These are phyloP conservation scores for Artomyces pyxidatus DNA, from an alignment of 768 basidiomycete genomes.

Conservation along the genomic window DNA sequence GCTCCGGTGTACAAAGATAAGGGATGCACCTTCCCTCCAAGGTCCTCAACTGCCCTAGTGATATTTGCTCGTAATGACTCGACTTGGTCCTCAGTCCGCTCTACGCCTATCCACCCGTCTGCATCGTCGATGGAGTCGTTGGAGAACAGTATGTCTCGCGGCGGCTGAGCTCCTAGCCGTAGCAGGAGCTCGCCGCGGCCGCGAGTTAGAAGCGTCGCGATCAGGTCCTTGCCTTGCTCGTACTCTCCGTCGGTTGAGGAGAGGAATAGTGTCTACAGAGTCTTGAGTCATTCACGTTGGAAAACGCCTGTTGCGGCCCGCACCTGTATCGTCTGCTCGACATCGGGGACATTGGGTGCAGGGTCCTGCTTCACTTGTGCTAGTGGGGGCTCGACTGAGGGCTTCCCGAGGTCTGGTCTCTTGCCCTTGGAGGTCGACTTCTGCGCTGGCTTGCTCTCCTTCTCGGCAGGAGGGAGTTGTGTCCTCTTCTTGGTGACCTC, in stretches of 20 bases:
- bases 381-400: not conserved
- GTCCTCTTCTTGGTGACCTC: constrained; percentile 58
- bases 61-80: constrained; percentile 37
- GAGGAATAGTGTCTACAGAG: constrained; percentile 26
- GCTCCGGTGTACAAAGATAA: not conserved
- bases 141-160: constrained; percentile 45
- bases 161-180: constrained; percentile 62
- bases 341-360: constrained; percentile 25
- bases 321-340: constrained; percentile 51
- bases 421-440: constrained; percentile 6
- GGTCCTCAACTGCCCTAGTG: constrained; percentile 52
- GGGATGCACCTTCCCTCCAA: constrained; percentile 64
- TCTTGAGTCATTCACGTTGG: not conserved
- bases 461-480: constrained; percentile 21
- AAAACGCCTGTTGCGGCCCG: constrained; percentile 4
- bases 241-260: constrained; percentile 34
- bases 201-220: constrained; percentile 61
- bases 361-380: not conserved
- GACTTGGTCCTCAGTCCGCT: constrained; percentile 45
- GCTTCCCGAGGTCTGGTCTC: not conserved
- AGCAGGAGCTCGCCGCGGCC: constrained; percentile 68
- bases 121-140: constrained; percentile 38
- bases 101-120: constrained; percentile 47
- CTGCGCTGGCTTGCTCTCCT: constrained; percentile 10
- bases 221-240: constrained; percentile 51